Base-by-base conservation (phyloP, 2,329 filamentous ascomycete species). In the Cladosporium sp. region DNA sequence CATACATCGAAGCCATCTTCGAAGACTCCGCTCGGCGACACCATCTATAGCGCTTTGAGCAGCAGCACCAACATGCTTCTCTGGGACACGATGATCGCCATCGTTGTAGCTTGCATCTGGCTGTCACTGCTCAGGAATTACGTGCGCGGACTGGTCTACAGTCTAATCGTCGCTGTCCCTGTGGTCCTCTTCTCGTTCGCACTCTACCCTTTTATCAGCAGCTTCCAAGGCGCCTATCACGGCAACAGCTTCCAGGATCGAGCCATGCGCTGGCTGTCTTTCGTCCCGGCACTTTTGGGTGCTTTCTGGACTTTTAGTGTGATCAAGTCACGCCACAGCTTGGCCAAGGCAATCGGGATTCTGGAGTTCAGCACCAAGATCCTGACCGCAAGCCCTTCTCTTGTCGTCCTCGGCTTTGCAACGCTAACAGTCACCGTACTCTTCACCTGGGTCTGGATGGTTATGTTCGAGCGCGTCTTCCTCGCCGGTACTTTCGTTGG, bases 371-470 rank as follows among this genome's bases (percentile, higher is more conserved):
- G 91, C 9, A 93, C 90, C 67, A 88, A 88, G 58, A 95, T 99
- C 60, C 79, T 99, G 15, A 85, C 88, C 6, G 88, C 91, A 37
- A 96, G 95, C 69, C 87, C 91, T 9, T 90, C 88, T 2, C 81
- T 99, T 19, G 81, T 97, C 36, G 72, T 89, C 1, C 83, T 97
- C n/a, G 94, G 94, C 2, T 88, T 97, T 67, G 85, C 82, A 11
- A 88, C 88, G 20, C 82, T 97, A 14, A 82, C 79, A 6, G 78
- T 87, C 25, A 88, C 96, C 43, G 89, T 97, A 9, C 77, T 85
- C 14, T 97, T 92, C 88, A 97, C 92, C 0, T 99, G 94, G 94
- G 74, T 89, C 6, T 99, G 94, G 94, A 85, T 97, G 65, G 86
- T 87, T 67, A 97, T 99, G 92, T 97, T 99, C 74, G 93, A 92